Percentiles rank a stretch among this genome's conserved stretches.
These are phyloP conservation scores for Paramecium caudatum DNA, from an alignment of 73 alveolate genomes.

Conservation along the genomic window DNA sequence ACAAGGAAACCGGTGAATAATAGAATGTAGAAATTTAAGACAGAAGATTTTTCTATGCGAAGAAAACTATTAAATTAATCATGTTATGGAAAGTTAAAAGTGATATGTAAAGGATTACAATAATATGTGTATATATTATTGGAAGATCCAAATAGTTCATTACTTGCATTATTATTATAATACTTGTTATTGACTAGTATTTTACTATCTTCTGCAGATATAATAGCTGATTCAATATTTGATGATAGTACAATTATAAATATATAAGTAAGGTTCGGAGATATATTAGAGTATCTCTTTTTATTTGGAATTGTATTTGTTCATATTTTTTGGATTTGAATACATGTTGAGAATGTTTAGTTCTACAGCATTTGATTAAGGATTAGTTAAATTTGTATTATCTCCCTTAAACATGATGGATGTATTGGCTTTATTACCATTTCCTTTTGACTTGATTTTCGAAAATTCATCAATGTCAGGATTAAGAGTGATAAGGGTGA, in stretches of 20 bases:
- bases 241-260: not conserved
- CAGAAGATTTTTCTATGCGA: conserved; percentile 55
- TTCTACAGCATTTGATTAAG: conserved; percentile 55
- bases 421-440: conserved; percentile 44
- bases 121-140: conserved; percentile 29
- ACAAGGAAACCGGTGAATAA: not conserved
- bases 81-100: not conserved
- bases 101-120: conserved; percentile 12
- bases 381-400: not conserved
- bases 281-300: not conserved
- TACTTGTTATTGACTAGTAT: conserved; percentile 12
- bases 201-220: conserved; percentile 9
- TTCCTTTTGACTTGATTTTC: not conserved
- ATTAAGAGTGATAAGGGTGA: conserved; percentile 49
- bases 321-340: conserved; percentile 43
- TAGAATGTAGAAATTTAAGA: conserved; percentile 22
- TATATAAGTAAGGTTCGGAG: not conserved
- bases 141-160: conserved; percentile 47
- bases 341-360: conserved; percentile 33
- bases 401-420: conserved; percentile 56
- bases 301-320: conserved; percentile 37
- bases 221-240: conserved; percentile 25
- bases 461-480: not conserved
- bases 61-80: conserved; percentile 36
- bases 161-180: conserved; percentile 18